These are phyloP conservation scores for Morella rubra DNA, from an alignment of 306 rosid genomes.

Conservation along the genomic window DNA sequence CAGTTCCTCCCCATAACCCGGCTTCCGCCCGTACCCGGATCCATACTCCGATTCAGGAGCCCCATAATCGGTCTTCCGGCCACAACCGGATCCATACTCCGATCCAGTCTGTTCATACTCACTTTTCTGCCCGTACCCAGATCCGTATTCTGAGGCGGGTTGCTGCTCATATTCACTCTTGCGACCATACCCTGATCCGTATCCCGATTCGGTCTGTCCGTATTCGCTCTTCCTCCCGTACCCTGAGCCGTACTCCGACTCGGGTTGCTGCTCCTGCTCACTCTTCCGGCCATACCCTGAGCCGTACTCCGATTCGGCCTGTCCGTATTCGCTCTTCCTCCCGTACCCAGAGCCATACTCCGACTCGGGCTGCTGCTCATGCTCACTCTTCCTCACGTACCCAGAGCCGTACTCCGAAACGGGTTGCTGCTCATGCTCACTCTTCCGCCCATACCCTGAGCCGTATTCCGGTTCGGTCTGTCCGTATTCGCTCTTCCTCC, in stretches of 20 bases:
- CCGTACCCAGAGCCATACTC: conserved; percentile 26
- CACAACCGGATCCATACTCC: conserved; percentile 15
- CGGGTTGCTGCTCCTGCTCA: background rate
- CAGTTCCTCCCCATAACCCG: conserved; percentile 41
- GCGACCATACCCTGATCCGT: conserved; percentile 34
- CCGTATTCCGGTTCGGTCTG: conserved; percentile 21
- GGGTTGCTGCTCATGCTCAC: conserved; percentile 5
- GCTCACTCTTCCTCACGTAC: conserved; percentile 18
- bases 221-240: conserved; percentile 17
- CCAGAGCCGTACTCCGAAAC: conserved; percentile 25
- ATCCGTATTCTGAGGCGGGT: conserved; percentile 10
- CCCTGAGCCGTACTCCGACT: conserved; percentile 5
- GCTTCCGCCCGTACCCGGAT: conserved; percentile 40
- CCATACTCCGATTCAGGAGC: conserved; percentile 24
- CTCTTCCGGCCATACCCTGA: conserved; percentile 4
- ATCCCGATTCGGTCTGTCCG: conserved; percentile 8
- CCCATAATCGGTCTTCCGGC: conserved; percentile 25
- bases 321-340: background rate
- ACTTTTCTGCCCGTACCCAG: conserved; percentile 11
- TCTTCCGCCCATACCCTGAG: conserved; percentile 15
- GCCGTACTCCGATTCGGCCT: conserved; percentile 10
- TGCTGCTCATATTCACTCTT: conserved; percentile 13
- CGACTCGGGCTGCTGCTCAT: background rate
- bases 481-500: background rate
- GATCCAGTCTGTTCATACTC: background rate